Base-by-base conservation (phyloP, 352 stramenopile genomes). In the Globisporangium alternatum region DNA sequence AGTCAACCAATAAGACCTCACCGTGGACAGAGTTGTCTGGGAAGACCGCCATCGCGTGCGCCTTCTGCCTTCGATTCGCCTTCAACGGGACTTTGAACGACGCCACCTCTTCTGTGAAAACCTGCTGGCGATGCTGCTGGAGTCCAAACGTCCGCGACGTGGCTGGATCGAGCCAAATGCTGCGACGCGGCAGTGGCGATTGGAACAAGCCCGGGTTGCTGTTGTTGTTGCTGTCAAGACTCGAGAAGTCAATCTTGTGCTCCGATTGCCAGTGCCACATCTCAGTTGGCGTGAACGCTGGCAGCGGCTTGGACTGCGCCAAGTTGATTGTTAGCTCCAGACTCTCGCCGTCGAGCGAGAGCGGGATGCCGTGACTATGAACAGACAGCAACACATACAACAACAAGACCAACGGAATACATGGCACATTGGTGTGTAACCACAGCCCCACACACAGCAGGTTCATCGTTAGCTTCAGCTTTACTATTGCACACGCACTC, bases 81-180 rank as follows among this genome's bases (percentile, higher is more conserved):
- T 82, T 85, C 19, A 92, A 56, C 10, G 83, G 83, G 1, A 90
- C 80, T 13, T 75, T 59, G 57, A 89, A 88, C 19, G 83, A 91
- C n/a, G 80, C 73, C 0, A 92, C 54, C 53, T 90, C 67, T 57
- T 92, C 83, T 0, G 76, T 85, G 56, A 92, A 92, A 9, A 67
- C 56, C 35, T 89, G 65, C 13, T 78, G 56, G 22, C 83, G 83
- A 39, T 89, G 78, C 33, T 88, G 80, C 33, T 86, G 65, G 22
- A 92, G 56, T 0, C 61, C 47, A 59, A 82, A 92, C 13, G 78
- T 80, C 28, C 75, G 69, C 5, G 79, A 78, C 12, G 80, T 89
- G 12, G 83, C 71, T 8, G 81, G 83, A 33, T 92, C 83, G 1
- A 92, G 60, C 72, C 77, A 90, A 47, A 90, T 83, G 35, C 86